Evolutionary conservation across 1,284 basidiomycete species (phyloP), one percentile per base, ranked within the genome.

Genomic region (Porphyrellus sp.): DNA sequence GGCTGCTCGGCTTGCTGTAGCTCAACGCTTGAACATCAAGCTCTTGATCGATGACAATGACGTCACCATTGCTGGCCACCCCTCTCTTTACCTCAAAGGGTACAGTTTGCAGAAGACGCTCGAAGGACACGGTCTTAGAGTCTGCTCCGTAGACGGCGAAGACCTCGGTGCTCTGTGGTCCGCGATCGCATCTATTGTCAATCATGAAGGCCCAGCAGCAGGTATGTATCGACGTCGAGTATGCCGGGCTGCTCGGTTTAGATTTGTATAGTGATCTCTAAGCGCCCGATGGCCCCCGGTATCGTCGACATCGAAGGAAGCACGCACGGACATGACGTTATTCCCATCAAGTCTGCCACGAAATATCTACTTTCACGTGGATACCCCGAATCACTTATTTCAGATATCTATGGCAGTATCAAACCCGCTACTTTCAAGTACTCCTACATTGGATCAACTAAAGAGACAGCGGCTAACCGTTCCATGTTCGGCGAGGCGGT

Each of bases 11-110:
- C 77, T 93, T 34, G 90, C 90, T 18, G 91, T 91, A 35, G 89
- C 90, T 4, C 84, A 91, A 64, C 71, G 76, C 46, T 73, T 93
- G 55, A 91, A 91, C 65, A 79, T 93, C 68, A 93, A 93, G 71
- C 74, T 93, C 48, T 72, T 93, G 68, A 85, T 93, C 59, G 90
- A 93, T 60, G 89, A 92, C 70, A 93, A 93, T 71, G 84, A 92
- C 65, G 89, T 92, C 57, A 92, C 89, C 8, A 92, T 92, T 55
- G 84, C 89, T 27, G 89, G 89, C 0, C 90, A 93, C 65, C 91
- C 90, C 3, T 90, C 87, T 16, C 71, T 90, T 52, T 93, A 93
- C 66, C 78, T 92, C 60, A 84, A 84, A 65, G 90, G 90, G 21
- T 93, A 83, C 70, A 76, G 82, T 49, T 67, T 91, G 40, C 66